Percentiles rank a stretch among this genome's conserved stretches.
These are phyloP conservation scores for Aspergillus cristatus DNA, from an alignment of 495 filamentous ascomycete genomes.

Conservation along the genomic window DNA sequence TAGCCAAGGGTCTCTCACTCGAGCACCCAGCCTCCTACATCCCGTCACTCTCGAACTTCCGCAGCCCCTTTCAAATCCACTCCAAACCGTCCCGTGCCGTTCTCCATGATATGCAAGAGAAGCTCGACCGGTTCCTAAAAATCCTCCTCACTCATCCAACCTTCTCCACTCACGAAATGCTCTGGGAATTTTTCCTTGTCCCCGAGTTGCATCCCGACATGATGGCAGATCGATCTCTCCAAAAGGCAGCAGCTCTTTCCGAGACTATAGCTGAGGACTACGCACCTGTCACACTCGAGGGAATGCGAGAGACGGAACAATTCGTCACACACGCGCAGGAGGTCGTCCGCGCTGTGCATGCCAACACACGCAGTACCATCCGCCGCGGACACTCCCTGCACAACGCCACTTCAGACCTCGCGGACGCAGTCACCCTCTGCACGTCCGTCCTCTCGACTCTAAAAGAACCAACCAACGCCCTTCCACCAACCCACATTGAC, in stretches of 20 bases:
- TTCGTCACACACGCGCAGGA: slow-evolving; percentile 86
- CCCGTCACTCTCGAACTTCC: slow-evolving; percentile 65
- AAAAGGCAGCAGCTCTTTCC: slow-evolving; percentile 71
- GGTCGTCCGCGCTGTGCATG: slow-evolving; percentile 73
- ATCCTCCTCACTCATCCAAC: slow-evolving; percentile 83
- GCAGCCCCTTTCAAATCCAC: slow-evolving; percentile 86
- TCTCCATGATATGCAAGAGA: slow-evolving; percentile 77
- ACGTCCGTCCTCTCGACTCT: slow-evolving; percentile 44
- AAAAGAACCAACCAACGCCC: slow-evolving; percentile 34
- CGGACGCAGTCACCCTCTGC: slow-evolving; percentile 55
- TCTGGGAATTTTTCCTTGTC: slow-evolving; percentile 99
- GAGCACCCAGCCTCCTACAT: slow-evolving; percentile 96
- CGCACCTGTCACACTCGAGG: slow-evolving; percentile 58
- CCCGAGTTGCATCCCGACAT: slow-evolving; percentile 84
- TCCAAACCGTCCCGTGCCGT: slow-evolving; percentile 83
- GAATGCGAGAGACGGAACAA: slow-evolving; percentile 84
- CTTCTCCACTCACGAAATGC: slow-evolving; percentile 91
- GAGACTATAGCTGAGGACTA: slow-evolving; percentile 86
- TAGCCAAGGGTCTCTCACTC: slow-evolving; percentile 75
- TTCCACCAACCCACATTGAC: slow-evolving; percentile 56
- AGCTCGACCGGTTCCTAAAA: slow-evolving; percentile 77
- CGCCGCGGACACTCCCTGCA: slow-evolving; percentile 37
- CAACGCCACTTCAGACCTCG: slow-evolving; percentile 47
- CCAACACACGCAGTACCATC: slow-evolving; percentile 69
- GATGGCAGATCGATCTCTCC: slow-evolving; percentile 79